Evolutionary conservation across 805 yeast genomes (phyloP), one percentile per base, ranked within the genome.

Genomic region (Ogataea saltuana): DNA sequence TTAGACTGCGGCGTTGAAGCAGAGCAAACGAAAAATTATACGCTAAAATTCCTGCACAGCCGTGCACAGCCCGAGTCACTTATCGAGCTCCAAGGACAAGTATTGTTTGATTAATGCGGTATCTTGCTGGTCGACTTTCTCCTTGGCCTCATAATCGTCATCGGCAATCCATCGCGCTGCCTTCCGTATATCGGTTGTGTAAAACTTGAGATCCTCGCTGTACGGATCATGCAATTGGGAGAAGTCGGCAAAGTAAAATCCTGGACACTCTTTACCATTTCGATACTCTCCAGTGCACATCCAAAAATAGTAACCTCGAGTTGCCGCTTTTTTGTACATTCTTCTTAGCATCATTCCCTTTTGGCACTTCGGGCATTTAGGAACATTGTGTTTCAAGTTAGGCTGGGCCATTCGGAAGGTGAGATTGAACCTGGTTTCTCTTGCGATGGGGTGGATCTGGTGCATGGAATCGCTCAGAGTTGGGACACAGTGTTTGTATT

Each of bases 231-330:
- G 58, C 3, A 65, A 55, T 4, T 46, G 50, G 13, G 64, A 56
- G 44, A 78, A 76, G 41, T 74, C 68, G 0, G 81, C 83, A 70
- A 74, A 77, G 43, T 71, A 65, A 37, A 74, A 72, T 1, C 75
- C 70, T 2, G 71, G 62, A 46, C 85, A 80, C 18, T 71, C 75
- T 25, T 65, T 63, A 0, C 61, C 63, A 31, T 68, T 69, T 34
- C 55, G 58, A 50, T 75, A 76, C 17, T 65, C 58, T 5, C 71
- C 63, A 42, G 74, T 72, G 53, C 93, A 85, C 51, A 71, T 68
- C 90, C 91, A 85, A 17, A 81, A 73, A 53, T 85, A 85, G 41
- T 70, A 69, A 4, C 85, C 85, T 44, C 79, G 64, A 9, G 65
- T 65, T 10, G 60, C 54, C 1, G 70, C 65, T 8, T 68, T 65